Percentiles rank a stretch among this genome's conserved stretches.
phyloP scores from a whole-genome alignment of 2,329 filamentous ascomycete genomes.

The Monilinia aucupariae region DNA sequence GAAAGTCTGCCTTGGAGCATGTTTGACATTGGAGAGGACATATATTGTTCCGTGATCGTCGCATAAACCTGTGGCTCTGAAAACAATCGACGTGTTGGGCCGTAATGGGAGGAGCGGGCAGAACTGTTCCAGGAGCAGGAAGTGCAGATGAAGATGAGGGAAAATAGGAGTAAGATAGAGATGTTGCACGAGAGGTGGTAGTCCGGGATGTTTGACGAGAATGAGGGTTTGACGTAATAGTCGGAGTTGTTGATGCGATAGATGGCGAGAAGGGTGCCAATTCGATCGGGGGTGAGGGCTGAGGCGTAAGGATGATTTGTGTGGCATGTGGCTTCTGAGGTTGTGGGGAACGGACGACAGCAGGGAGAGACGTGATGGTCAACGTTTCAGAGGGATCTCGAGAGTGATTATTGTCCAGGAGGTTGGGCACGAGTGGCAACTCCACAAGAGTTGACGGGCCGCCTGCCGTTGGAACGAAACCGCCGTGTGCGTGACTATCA shows the following conservation, averaged over 20 bases:
- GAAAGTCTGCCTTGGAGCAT: constrained; percentile 30
- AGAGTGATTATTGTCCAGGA: constrained; percentile 21
- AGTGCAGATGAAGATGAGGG: constrained; percentile 16
- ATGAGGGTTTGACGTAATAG: not conserved
- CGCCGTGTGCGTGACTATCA: constrained; percentile 16
- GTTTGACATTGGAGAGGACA: constrained; percentile 35
- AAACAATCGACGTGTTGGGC: constrained; percentile 32
- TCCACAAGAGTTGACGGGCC: not conserved
- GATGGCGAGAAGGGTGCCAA: not conserved
- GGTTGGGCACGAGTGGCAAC: constrained; percentile 12
- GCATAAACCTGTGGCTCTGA: constrained; percentile 33
- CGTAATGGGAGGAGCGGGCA: constrained; percentile 25
- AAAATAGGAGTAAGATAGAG: constrained; percentile 15
- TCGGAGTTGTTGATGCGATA: constrained; percentile 5
- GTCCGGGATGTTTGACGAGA: constrained; percentile 9
- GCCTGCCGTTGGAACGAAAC: not conserved
- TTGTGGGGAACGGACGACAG: constrained; percentile 26
- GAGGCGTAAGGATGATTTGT: constrained; percentile 26
- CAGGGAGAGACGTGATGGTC: constrained; percentile 29
- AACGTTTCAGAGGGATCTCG: constrained; percentile 29
- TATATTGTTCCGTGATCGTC: constrained; percentile 27
- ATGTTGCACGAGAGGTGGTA: constrained; percentile 12
- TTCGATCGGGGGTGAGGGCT: constrained; percentile 19
- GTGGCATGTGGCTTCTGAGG: constrained; percentile 26
- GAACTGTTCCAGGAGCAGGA: constrained; percentile 23